phyloP scores from a whole-genome alignment of 1,284 basidiomycete species.

The Ganoderma sinense region DNA sequence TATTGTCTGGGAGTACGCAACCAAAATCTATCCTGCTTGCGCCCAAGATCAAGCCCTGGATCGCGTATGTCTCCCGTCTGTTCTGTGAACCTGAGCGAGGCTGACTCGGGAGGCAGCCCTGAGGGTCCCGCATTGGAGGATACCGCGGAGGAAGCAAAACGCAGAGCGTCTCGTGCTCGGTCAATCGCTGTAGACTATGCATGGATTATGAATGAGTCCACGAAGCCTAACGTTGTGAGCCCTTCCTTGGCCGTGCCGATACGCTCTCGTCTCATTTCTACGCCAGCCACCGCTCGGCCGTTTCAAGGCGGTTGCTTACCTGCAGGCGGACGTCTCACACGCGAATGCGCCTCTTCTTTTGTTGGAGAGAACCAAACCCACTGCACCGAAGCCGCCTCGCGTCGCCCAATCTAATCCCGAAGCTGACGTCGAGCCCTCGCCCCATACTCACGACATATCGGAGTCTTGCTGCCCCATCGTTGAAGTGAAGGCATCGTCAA shows the following conservation, averaged over 20 bases:
- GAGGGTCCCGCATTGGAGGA: slow-evolving; percentile 42
- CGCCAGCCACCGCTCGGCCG: not conserved
- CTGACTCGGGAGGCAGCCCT: slow-evolving; percentile 25
- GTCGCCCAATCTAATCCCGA: slow-evolving; percentile 12
- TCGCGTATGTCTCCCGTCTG: slow-evolving; percentile 31
- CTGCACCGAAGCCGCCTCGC: slow-evolving; percentile 16
- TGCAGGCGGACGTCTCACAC: slow-evolving; percentile 17
- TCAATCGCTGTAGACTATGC: slow-evolving; percentile 42
- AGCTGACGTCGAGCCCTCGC: slow-evolving; percentile 28
- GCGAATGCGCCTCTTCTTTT: slow-evolving; percentile 28
- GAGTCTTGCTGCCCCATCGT: slow-evolving; percentile 30
- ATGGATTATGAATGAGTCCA: slow-evolving; percentile 37
- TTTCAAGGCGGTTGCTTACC: slow-evolving; percentile 24
- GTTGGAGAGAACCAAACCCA: slow-evolving; percentile 27
- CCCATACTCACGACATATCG: slow-evolving; percentile 29
- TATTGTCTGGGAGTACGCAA: slow-evolving; percentile 36
- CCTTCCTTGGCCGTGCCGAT: not conserved
- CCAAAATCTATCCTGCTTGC: slow-evolving; percentile 38
- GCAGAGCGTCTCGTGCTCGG: slow-evolving; percentile 36
- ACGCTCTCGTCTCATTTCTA: not conserved
- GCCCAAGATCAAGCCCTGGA: slow-evolving; percentile 34
- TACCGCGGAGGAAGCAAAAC: slow-evolving; percentile 36
- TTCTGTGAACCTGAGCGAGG: not conserved
- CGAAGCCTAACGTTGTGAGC: slow-evolving; percentile 35
- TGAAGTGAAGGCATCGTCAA: not conserved